Base-by-base conservation (phyloP, 192 early-diverging fungal species). In the Mycoemilia scoparia region DNA sequence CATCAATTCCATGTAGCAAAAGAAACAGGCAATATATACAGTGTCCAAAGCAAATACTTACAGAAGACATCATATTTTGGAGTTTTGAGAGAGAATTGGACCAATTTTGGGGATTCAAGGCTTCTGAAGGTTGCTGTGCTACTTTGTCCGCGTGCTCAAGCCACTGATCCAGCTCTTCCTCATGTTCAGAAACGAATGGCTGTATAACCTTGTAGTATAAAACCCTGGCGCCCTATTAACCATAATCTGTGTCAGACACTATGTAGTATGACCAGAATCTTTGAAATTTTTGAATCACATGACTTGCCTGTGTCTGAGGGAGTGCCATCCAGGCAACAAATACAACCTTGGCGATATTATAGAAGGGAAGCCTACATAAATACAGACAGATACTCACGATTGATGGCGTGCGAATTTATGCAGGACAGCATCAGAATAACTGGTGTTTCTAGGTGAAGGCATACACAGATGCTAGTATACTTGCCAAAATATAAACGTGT, bases 401-500 rank as follows among this genome's bases (percentile, higher is more conserved):
- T n/a, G n/a, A n/a, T n/a, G n/a, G n/a, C n/a, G n/a, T n/a, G n/a
- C n/a, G n/a, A n/a, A n/a, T n/a, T n/a, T n/a, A n/a, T n/a, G n/a
- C n/a, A n/a, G n/a, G n/a, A n/a, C n/a, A n/a, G n/a, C n/a, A n/a
- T n/a, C n/a, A n/a, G n/a, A n/a, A n/a, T n/a, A n/a, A n/a, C n/a
- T n/a, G n/a, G n/a, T n/a, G n/a, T n/a, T n/a, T n/a, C n/a, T n/a
- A n/a, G n/a, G n/a, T n/a, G n/a, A n/a, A n/a, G n/a, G n/a, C n/a
- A n/a, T n/a, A n/a, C n/a, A n/a, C n/a, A n/a, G n/a, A n/a, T n/a
- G n/a, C n/a, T n/a, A n/a, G n/a, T n/a, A n/a, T 42, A 26, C 58
- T 44, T 61, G 57, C 63, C 63, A 66, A 39, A 66, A 66, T 10
- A 66, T 39, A 39, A 66, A 60, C 29, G 50, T 56, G 43, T 66